These are phyloP conservation scores for Coffea humblotiana DNA, from an alignment of 305 asterid genomes.

Conservation along the genomic window DNA sequence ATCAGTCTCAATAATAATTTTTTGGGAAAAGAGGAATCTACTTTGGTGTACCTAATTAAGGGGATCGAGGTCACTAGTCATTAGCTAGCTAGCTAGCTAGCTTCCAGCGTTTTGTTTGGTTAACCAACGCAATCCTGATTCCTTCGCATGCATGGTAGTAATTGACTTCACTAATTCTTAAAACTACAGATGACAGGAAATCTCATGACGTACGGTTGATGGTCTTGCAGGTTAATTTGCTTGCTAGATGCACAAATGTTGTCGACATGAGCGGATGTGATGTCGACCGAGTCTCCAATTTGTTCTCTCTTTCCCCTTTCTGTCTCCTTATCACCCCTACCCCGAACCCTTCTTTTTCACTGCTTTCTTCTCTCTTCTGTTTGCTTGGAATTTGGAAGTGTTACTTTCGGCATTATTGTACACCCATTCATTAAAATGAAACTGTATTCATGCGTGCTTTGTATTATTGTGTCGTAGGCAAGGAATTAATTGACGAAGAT, in stretches of 20 bases:
- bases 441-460: slow-evolving; percentile 17
- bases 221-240: slow-evolving; percentile 18
- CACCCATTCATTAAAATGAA: slow-evolving; percentile 24
- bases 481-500: slow-evolving; percentile 7
- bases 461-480: slow-evolving; percentile 8
- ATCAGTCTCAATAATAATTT: background rate
- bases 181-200: background rate
- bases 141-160: too few relatives aligned
- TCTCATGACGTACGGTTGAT: background rate
- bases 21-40: background rate
- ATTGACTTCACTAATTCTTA: background rate
- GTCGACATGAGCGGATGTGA: slow-evolving; percentile 35
- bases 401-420: slow-evolving; percentile 17
- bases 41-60: background rate
- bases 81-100: too few relatives aligned
- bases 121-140: background rate
- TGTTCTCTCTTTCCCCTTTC: background rate
- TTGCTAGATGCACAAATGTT: slow-evolving; percentile 17
- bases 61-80: too few relatives aligned
- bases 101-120: background rate
- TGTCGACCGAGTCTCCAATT: slow-evolving; percentile 25
- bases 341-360: background rate
- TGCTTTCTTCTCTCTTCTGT: background rate
- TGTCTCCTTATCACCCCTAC: background rate
- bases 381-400: slow-evolving; percentile 16